Conservation (phyloP, 129 eudicot genomes). For the Tagetes patula region DNA sequence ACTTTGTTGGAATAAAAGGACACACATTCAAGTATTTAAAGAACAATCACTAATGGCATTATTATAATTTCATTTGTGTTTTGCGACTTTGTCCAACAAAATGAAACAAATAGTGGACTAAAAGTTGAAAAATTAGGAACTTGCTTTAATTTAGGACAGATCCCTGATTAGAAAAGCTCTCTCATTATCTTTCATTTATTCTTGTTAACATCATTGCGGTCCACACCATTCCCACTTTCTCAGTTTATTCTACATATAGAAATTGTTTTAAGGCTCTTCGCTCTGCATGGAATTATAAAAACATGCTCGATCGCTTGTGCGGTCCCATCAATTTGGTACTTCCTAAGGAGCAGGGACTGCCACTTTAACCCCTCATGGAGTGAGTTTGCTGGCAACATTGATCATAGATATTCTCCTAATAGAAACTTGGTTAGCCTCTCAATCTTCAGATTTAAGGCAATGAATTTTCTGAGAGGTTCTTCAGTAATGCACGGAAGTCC, state of each 20-base stretch:
- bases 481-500: neutral
- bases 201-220: no score
- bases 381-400: neutral
- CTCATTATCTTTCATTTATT: neutral
- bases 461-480: conserved; percentile 2
- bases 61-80: no score
- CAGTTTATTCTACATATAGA: neutral
- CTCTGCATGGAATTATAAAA: no score
- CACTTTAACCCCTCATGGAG: no score
- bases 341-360: no score
- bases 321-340: no score
- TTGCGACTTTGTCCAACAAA: neutral
- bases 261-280: neutral
- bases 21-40: neutral
- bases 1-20: neutral
- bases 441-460: neutral
- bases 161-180: neutral
- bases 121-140: neutral
- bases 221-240: no score
- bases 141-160: neutral
- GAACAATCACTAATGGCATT: neutral
- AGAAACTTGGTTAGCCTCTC: neutral
- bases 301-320: no score
- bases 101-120: neutral
- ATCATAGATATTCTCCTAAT: neutral